Conservation (phyloP, 306 rosid genomes). For the Cercis canadensis region DNA sequence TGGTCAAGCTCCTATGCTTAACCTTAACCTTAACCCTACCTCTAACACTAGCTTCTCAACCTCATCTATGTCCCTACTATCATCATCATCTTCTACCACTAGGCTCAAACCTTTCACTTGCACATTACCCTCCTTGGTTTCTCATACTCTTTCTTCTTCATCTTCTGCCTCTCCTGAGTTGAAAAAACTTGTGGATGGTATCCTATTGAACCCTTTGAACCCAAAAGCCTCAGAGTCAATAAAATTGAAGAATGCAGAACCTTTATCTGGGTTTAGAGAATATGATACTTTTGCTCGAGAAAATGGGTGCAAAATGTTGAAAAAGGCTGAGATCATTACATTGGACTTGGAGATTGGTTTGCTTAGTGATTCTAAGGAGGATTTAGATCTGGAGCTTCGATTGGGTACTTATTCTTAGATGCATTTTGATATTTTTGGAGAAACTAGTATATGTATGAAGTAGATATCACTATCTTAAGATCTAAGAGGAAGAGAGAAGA, state of each 20-base stretch:
- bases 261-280: constrained; percentile 31
- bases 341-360: constrained; percentile 75
- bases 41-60: constrained; percentile 47
- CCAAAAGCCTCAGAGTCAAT: constrained; percentile 32
- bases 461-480: constrained; percentile 6
- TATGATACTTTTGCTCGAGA: constrained; percentile 33
- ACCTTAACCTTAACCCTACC: constrained; percentile 59
- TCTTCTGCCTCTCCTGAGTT: constrained; percentile 36
- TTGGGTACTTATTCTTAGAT: constrained; percentile 65
- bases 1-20: constrained; percentile 41
- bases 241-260: constrained; percentile 30
- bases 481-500: constrained; percentile 31
- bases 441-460: not conserved
- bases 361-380: constrained; percentile 50
- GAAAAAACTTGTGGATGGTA: constrained; percentile 46
- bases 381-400: constrained; percentile 95
- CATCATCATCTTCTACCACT: constrained; percentile 27
- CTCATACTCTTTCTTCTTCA: constrained; percentile 34
- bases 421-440: not conserved
- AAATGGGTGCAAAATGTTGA: constrained; percentile 42
- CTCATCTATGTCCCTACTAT: constrained; percentile 42
- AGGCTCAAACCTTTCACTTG: constrained; percentile 40
- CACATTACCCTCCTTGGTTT: constrained; percentile 54
- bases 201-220: constrained; percentile 44
- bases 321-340: constrained; percentile 57